Conservation (phyloP, 2,329 filamentous ascomycete genomes). For the Aspergillus nomiae region DNA sequence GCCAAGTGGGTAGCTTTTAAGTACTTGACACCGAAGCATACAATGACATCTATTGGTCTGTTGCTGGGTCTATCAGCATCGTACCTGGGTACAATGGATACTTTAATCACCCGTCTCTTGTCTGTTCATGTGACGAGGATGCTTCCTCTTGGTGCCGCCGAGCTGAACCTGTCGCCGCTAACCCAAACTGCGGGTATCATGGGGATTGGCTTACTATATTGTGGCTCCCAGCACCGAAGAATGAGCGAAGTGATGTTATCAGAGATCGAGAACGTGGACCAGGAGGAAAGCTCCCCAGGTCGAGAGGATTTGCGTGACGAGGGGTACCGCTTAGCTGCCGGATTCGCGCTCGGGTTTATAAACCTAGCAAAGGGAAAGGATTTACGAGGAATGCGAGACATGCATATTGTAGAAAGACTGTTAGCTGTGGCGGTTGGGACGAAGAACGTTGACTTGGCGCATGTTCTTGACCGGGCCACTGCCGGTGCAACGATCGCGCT, state of each 20-base stretch:
- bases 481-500: constrained; percentile 91
- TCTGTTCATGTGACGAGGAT: constrained; percentile 96
- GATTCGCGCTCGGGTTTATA: constrained; percentile 90
- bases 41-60: constrained; percentile 98
- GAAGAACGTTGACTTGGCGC: constrained; percentile 88
- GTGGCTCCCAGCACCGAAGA: constrained; percentile 89
- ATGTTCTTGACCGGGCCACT: constrained; percentile 88
- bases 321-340: constrained; percentile 92
- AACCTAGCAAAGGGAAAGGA: constrained; percentile 91
- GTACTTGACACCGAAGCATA: constrained; percentile 97
- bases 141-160: constrained; percentile 87
- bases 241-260: constrained; percentile 99
- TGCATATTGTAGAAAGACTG: constrained; percentile 87
- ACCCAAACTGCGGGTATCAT: constrained; percentile 96
- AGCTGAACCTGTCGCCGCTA: constrained; percentile 87
- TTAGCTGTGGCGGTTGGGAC: constrained; percentile 82
- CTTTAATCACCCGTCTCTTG: constrained; percentile 84
- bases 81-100: constrained; percentile 96
- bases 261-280: constrained; percentile 86
- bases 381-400: constrained; percentile 85
- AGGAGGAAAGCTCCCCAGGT: constrained; percentile 67
- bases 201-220: constrained; percentile 94
- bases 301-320: constrained; percentile 86
- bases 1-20: constrained; percentile 99
- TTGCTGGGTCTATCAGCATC: constrained; percentile 89